Evolutionary conservation across 495 filamentous ascomycete genomes (phyloP), one percentile per base, ranked within the genome.

Genomic region (Hyaloscypha finlandica): DNA sequence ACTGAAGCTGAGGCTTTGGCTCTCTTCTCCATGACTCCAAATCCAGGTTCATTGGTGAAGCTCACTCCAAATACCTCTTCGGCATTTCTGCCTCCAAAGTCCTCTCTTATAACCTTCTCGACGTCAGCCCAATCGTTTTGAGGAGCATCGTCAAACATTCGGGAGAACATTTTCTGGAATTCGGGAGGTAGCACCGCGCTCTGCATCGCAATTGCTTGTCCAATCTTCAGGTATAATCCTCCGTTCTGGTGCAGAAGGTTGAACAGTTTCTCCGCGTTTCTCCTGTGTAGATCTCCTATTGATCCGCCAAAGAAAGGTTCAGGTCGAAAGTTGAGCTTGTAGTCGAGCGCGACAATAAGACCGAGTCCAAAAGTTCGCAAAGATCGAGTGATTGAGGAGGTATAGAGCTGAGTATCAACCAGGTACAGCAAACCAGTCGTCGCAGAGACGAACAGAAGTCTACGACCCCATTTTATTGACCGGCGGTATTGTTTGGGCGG

Each of bases 141-240:
- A 30, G 94, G 93, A 60, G 95, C 96, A 81, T 99, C 95, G 72
- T 97, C 95, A 76, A 99, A 99, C 92, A 99, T 97, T 66, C 88
- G 85, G 42, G 90, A 82, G 74, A 99, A 99, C 92, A 97, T 97
- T 67, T 86, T 85, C 81, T 96, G 93, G 73, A 97, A 97, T 76
- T 97, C 92, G 8, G 92, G 91, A 14, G 95, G 95, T 59, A 99
- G 76, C 51, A 97, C 87, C 2, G 93, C 94, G 61, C 90, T 93
- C 81, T 99, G 95, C 95, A 97, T 99, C 29, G 94, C 95, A 64
- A 99, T 93, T 8, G 95, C 95, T 82, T 99, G 95, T 3, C 95
- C 95, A 63, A 99, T 97, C 82, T 99, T 99, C 73, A 97, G 83
- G 75, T 99, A 99, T 3, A 99, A 77, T 0, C 95, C 95, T 61